phyloP scores from a whole-genome alignment of 495 filamentous ascomycete species.

The Glutinoglossum americanum region DNA sequence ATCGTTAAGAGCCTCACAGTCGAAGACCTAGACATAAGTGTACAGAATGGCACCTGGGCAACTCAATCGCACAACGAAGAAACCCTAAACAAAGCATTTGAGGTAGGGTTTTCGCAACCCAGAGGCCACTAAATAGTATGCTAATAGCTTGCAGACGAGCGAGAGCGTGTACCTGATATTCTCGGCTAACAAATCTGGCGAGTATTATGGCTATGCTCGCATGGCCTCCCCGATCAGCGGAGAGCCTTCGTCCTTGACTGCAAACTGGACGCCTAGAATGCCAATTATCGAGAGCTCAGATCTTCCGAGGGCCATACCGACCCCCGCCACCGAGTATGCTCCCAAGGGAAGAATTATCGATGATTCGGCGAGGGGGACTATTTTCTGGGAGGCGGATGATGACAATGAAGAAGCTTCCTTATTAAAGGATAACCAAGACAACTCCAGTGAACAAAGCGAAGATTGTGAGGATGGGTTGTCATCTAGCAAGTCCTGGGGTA shows the following conservation, averaged over 20 bases:
- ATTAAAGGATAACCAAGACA: conserved; percentile 12
- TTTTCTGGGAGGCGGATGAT: conserved; percentile 81
- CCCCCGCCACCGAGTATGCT: conserved; percentile 56
- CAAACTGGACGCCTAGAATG: conserved; percentile 38
- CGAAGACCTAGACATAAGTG: conserved; percentile 86
- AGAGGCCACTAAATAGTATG: background rate
- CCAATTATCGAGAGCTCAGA: conserved; percentile 36
- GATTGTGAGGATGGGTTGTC: conserved; percentile 10
- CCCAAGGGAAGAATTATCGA: conserved; percentile 81
- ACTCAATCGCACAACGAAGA: conserved; percentile 89
- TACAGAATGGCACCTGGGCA: conserved; percentile 73
- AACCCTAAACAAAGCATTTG: conserved; percentile 60
- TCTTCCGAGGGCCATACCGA: conserved; percentile 52
- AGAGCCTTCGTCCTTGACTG: conserved; percentile 37
- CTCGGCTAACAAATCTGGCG: conserved; percentile 93
- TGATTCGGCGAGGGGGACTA: conserved; percentile 77
- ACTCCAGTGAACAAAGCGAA: conserved; percentile 15
- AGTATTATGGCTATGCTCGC: conserved; percentile 88
- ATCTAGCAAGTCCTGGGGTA: conserved; percentile 43
- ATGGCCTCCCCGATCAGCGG: conserved; percentile 76
- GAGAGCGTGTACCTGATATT: conserved; percentile 93
- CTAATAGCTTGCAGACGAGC: conserved; percentile 30
- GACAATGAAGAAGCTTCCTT: conserved; percentile 21
- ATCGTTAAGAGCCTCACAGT: conserved; percentile 86
- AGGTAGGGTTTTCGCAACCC: conserved; percentile 29